Conservation (phyloP, 2,329 filamentous ascomycete genomes). For the Alternaria sp. region DNA sequence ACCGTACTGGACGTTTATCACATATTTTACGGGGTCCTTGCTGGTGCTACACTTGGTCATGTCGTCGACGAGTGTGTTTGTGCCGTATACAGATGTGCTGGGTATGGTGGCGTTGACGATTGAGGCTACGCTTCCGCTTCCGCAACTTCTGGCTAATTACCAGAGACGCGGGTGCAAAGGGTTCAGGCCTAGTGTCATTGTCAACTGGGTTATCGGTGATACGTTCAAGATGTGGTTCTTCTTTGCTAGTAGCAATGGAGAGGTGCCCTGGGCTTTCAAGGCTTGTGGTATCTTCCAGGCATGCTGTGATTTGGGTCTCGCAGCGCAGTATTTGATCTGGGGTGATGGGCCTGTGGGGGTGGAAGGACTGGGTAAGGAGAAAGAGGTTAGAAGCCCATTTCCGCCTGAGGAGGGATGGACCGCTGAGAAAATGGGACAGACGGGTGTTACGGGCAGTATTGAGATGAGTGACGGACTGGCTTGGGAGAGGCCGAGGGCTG, state of each 20-base stretch:
- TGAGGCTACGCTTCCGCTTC: conserved; percentile 82
- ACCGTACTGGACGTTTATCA: conserved; percentile 82
- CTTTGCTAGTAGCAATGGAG: conserved; percentile 74
- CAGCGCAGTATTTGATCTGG: conserved; percentile 69
- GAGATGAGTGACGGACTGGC: conserved; percentile 30
- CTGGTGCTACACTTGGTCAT: conserved; percentile 73
- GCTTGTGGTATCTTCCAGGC: conserved; percentile 84
- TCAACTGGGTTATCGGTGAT: conserved; percentile 81
- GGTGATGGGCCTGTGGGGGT: conserved; percentile 39
- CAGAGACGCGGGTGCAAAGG: conserved; percentile 75
- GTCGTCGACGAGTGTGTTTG: conserved; percentile 66
- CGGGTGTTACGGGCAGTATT: conserved; percentile 21
- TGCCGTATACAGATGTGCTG: conserved; percentile 70
- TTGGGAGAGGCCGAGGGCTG: conserved; percentile 38
- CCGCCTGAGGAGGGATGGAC: conserved; percentile 28
- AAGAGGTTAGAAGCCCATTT: conserved; percentile 38
- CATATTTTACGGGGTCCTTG: conserved; percentile 70
- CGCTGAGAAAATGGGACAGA: conserved; percentile 24
- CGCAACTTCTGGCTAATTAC: conserved; percentile 77
- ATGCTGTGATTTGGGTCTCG: conserved; percentile 75
- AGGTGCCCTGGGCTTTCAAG: conserved; percentile 81
- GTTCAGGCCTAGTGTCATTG: conserved; percentile 77
- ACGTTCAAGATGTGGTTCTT: conserved; percentile 81
- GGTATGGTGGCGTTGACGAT: conserved; percentile 79
- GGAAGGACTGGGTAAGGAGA: conserved; percentile 23